A percentile compares a stretch with the other conserved stretches of the same genome.
Conservation (phyloP, 495 filamentous ascomycete species). For the Trypethelium eluteriae region DNA sequence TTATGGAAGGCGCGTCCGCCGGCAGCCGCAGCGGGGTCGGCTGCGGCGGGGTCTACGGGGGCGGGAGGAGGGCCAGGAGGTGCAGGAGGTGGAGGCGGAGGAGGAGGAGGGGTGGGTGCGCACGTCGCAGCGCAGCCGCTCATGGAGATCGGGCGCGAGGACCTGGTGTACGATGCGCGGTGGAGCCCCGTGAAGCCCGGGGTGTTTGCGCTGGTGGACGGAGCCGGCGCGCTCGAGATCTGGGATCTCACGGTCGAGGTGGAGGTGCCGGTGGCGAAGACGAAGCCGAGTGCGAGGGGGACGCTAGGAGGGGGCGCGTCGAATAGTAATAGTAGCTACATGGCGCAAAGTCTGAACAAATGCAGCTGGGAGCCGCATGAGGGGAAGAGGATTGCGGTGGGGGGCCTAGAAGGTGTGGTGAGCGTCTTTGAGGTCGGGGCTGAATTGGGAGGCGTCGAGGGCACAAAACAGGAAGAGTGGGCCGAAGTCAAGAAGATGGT, state of each 20-base stretch:
- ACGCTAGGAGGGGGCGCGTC: slow-evolving; percentile 36
- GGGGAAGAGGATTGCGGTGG: slow-evolving; percentile 76
- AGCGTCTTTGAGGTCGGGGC: slow-evolving; percentile 90
- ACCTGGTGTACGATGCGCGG: slow-evolving; percentile 88
- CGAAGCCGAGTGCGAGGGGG: slow-evolving; percentile 52
- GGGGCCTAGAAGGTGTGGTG: slow-evolving; percentile 80
- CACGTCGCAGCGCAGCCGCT: slow-evolving; percentile 55
- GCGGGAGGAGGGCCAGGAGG: slow-evolving; percentile 21
- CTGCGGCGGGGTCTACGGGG: no score
- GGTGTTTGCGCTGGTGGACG: slow-evolving; percentile 89
- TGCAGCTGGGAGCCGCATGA: slow-evolving; percentile 87
- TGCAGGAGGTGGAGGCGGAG: slow-evolving; percentile 35
- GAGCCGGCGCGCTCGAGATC: slow-evolving; percentile 83
- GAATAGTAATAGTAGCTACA: slow-evolving; percentile 38
- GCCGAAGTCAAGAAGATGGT: slow-evolving; percentile 9
- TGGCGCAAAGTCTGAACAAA: slow-evolving; percentile 81
- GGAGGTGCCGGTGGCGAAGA: slow-evolving; percentile 77
- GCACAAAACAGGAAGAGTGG: neutral
- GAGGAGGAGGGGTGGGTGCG: slow-evolving; percentile 45
- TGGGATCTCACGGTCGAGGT: slow-evolving; percentile 92
- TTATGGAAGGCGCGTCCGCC: slow-evolving; percentile 88
- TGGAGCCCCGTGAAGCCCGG: slow-evolving; percentile 91
- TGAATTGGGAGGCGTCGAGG: slow-evolving; percentile 73
- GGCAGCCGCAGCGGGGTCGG: slow-evolving; percentile 40
- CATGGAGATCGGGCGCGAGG: slow-evolving; percentile 83